Evolutionary conservation across 441 rosid species (phyloP), one percentile per base, ranked within the genome.

Genomic region (Metrosideros polymorpha): DNA sequence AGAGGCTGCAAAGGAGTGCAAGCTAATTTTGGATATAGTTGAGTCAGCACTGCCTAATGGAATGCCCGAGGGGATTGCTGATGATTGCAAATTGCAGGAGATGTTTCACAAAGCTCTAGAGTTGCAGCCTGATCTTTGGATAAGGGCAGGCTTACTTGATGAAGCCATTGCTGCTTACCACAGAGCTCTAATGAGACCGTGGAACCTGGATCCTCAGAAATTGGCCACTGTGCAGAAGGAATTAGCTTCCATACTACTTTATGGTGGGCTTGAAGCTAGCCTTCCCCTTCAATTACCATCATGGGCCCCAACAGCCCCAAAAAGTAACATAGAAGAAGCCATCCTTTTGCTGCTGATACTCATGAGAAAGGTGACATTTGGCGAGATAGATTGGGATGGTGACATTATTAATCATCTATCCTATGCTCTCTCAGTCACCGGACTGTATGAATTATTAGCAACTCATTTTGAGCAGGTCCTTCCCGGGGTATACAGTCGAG

Each of bases 1-100:
- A 96, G 99, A 95, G 89, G 99, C 99, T 91, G 99, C 97, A 42
- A 95, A 91, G 91, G 98, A 95, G 91, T 95, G 99, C 91, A 92
- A 92, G 83, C 87, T 92, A 84, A 94, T 96, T 43, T 79, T 96
- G 89, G 96, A 95, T 57, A 88, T 92, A 47, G 93, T 95, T 88
- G 99, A 95, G 89, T 90, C 96, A 84, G 96, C 96, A 30, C 87
- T 95, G 54, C 98, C 98, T 19, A 90, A 87, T 86, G 98, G 99
- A 53, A 92, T 94, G 92, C 92, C 92, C 47, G 90, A 90, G 57
- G 92, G 92, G 59, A 86, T 92, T 79, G 91, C 86, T 79, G 96
- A 93, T 82, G 95, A 92, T 71, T 91, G 93, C 93, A 98, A 95
- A 89, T 87, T 98, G 88, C 94, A 94, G 92, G 98, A 95, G 50